phyloP scores from a whole-genome alignment of 306 rosid genomes.

The Carpinus viminea region DNA sequence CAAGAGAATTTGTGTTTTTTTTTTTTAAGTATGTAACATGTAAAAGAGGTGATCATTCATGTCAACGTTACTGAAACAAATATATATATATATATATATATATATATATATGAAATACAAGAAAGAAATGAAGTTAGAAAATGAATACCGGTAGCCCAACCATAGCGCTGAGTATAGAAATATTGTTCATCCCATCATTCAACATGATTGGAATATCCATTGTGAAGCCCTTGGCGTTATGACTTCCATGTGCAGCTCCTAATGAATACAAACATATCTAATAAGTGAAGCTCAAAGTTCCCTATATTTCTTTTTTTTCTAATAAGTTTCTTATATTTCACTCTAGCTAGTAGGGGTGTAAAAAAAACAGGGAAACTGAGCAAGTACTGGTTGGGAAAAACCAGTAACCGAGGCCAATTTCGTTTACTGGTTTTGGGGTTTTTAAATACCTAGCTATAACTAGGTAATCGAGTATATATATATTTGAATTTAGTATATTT shows the following conservation, averaged over 20 bases:
- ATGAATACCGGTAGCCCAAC: slow-evolving; percentile 66
- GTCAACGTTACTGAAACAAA: not conserved
- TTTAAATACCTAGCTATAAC: no score
- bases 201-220: slow-evolving; percentile 46
- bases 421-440: no score
- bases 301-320: no score
- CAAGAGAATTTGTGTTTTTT: not conserved
- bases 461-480: no score
- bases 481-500: no score
- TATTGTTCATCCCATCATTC: slow-evolving; percentile 49
- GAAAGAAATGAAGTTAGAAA: not conserved
- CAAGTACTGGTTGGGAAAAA: no score
- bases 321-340: no score
- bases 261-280: not conserved
- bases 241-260: slow-evolving; percentile 67
- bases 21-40: not conserved
- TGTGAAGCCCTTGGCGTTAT: slow-evolving; percentile 39
- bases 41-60: not conserved
- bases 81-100: no score
- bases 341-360: not conserved
- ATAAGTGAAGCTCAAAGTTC: no score
- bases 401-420: no score
- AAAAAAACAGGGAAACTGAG: not conserved
- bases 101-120: not conserved
- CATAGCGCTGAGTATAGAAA: slow-evolving; percentile 66